Evolutionary conservation across 2,329 filamentous ascomycete species (phyloP), one percentile per base, ranked within the genome.

Genomic region (Aspergillus awamori): DNA sequence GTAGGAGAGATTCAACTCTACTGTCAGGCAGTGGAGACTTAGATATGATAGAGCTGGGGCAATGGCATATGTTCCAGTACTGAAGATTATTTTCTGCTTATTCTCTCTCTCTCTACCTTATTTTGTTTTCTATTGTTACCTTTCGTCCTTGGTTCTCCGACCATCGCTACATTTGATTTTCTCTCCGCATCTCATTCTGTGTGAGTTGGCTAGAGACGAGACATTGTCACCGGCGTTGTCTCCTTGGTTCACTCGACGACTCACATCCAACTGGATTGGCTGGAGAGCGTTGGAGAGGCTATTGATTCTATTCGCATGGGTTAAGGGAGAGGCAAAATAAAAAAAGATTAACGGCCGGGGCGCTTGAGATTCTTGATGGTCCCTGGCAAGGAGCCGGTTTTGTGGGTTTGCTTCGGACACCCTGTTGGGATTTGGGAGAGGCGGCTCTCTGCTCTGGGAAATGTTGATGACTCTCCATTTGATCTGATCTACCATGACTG

Each of bases 1-100:
- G 88, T 96, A 47, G 93, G 92, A 67, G 93, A 97, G 82, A 96
- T 97, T 76, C 91, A 96, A 75, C 86, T 95, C 63, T 94, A 90
- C 80, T 94, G 91, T 78, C 82, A 84, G 82, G 89, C 66, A 81
- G 86, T 73, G 57, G 75, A 77, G 57, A 76, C 73, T 47, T 73
- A 69, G 57, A 62, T 48, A 52, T 57, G 33, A 53, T 38, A 52
- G 53, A 47, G 53, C 39, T 33, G 39, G 30, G 30, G 53, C 53
- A 45, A 30, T 54, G 52, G 24, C 33, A 33, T 53, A 47, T 60
- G 30, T 22, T 54, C 52, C 45, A 24, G 20, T 48, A 58, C 58
- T 36, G 33, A 33, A 49, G 53, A 54, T 55, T 53, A 39, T 56
- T 48, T 61, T 59, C 39, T 36, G 26, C 49, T 43, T 22, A 26